Evolutionary conservation across 1,284 basidiomycete genomes (phyloP).

Genomic region (Ceratorhiza oryzae-sativae): DNA sequence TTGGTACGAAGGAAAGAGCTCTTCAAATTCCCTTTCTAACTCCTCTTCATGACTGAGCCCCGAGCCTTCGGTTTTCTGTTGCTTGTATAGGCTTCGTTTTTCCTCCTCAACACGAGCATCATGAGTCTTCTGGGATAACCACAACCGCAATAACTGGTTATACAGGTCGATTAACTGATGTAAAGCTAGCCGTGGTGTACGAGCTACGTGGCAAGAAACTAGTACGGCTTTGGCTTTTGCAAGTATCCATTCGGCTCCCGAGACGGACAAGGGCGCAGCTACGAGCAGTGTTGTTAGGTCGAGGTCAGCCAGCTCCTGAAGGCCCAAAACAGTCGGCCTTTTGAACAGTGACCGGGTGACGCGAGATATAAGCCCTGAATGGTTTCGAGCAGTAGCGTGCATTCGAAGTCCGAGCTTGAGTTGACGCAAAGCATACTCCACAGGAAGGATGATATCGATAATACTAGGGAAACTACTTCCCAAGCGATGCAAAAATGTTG

Average conservation of each 20-base stretch:
- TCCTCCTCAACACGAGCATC: slow-evolving; percentile 71
- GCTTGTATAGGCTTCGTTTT: slow-evolving; percentile 81
- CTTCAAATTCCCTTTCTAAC: slow-evolving; percentile 75
- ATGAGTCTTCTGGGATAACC: slow-evolving; percentile 81
- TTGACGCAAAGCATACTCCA: slow-evolving; percentile 68
- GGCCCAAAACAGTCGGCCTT: background rate
- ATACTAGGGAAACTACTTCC: slow-evolving; percentile 56
- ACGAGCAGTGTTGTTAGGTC: slow-evolving; percentile 8
- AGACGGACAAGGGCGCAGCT: background rate
- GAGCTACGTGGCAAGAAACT: background rate
- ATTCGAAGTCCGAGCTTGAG: slow-evolving; percentile 80
- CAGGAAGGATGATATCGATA: slow-evolving; percentile 71
- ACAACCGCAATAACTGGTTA: slow-evolving; percentile 78
- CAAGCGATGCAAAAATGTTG: slow-evolving; percentile 55
- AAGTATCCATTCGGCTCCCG: slow-evolving; percentile 27
- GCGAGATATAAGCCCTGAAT: background rate
- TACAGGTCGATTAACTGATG: slow-evolving; percentile 55
- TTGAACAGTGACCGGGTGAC: slow-evolving; percentile 7
- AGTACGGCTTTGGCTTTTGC: slow-evolving; percentile 11
- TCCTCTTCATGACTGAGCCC: slow-evolving; percentile 77
- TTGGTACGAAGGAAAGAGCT: slow-evolving; percentile 85
- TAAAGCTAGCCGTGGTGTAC: background rate
- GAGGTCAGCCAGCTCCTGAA: background rate
- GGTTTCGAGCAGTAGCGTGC: slow-evolving; percentile 41
- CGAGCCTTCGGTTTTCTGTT: slow-evolving; percentile 65